Conservation (phyloP, 1,284 basidiomycete genomes). For the Puccinia horiana region DNA sequence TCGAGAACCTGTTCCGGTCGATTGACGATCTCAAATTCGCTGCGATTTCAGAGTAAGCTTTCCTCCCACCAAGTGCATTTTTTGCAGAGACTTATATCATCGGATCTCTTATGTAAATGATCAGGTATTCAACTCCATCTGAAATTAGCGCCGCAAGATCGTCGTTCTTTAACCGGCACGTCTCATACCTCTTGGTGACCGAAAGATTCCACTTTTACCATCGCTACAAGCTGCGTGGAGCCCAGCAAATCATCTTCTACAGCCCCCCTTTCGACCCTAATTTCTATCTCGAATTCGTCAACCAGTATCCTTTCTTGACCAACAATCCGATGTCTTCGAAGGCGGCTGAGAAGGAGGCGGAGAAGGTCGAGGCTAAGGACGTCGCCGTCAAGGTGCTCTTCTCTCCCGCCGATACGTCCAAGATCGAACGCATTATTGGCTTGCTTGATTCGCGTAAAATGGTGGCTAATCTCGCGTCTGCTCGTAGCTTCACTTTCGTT, state of each 20-base stretch:
- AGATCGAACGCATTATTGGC: slow-evolving; percentile 75
- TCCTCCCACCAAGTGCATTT: neutral
- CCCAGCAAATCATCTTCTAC: slow-evolving; percentile 90
- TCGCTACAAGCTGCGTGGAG: slow-evolving; percentile 78
- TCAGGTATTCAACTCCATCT: slow-evolving; percentile 85
- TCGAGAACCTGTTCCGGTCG: slow-evolving; percentile 82
- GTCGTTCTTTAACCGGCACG: slow-evolving; percentile 85
- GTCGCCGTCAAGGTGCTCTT: slow-evolving; percentile 61
- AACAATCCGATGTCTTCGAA: neutral
- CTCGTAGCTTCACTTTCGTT: slow-evolving; percentile 3
- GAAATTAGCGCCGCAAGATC: slow-evolving; percentile 91
- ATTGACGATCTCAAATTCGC: slow-evolving; percentile 66
- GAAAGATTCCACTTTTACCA: slow-evolving; percentile 98
- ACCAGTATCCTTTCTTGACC: slow-evolving; percentile 11
- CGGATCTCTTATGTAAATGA: neutral
- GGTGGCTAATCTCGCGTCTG: slow-evolving; percentile 52
- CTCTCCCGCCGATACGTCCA: slow-evolving; percentile 74
- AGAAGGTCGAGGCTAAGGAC: slow-evolving; percentile 62
- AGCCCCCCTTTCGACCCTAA: slow-evolving; percentile 82
- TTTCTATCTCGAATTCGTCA: slow-evolving; percentile 83
- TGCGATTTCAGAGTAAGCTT: slow-evolving; percentile 79
- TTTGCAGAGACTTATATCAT: neutral
- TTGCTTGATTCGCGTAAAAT: slow-evolving; percentile 60
- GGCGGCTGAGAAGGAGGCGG: no score
- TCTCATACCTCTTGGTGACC: slow-evolving; percentile 82